Base-by-base conservation (phyloP, 2,329 filamentous ascomycete species). In the Ceratocystis lukuohia region DNA sequence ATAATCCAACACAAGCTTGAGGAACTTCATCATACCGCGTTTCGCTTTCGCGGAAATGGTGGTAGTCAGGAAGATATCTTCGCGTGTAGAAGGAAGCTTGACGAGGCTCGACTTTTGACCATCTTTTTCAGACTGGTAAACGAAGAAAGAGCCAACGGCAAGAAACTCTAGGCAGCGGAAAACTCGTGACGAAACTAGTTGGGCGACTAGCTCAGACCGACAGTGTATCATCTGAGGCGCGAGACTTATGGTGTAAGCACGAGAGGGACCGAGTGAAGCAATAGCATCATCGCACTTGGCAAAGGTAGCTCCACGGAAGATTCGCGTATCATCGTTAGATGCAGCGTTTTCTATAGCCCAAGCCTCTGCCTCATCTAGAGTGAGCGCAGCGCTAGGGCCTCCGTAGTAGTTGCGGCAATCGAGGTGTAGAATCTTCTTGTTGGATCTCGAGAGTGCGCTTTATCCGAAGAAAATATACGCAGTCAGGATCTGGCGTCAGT, bases 91-190 rank as follows among this genome's bases (percentile, higher is more conserved):
- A 0, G 94, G 93, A 63, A 97, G 88, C 67, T 88, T 88, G 64
- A 81, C 78, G 45, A 96, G 77, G 7, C 71, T 71, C 12, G 76
- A 71, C 50, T 71, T 72, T 46, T 72, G 62, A 17, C 71, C 70
- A 15, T 71, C 69, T 22, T 71, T 71, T 30, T 72, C 72, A 0
- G 76, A 72, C 67, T 81, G 78, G 72, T 86, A 87, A 66, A 96
- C 84, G 82, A 88, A 96, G 84, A 93, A 97, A 66, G 89, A 93
- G 30, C 93, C 93, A 30, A 97, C 89, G 33, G 93, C 91, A 69
- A 94, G 84, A 71, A 97, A 97, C 73, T 97, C 93, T 61, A 99
- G 82, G 76, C 96, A 92, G 25, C 87, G 84, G 72, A 93, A 93
- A 12, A 91, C 88, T 71, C 87, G 88, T 5, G 93, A 96, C 1